Evolutionary conservation across 164 flowering plant species (phyloP), one percentile per base, ranked within the genome.

Genomic region (Tetracentron sinense): DNA sequence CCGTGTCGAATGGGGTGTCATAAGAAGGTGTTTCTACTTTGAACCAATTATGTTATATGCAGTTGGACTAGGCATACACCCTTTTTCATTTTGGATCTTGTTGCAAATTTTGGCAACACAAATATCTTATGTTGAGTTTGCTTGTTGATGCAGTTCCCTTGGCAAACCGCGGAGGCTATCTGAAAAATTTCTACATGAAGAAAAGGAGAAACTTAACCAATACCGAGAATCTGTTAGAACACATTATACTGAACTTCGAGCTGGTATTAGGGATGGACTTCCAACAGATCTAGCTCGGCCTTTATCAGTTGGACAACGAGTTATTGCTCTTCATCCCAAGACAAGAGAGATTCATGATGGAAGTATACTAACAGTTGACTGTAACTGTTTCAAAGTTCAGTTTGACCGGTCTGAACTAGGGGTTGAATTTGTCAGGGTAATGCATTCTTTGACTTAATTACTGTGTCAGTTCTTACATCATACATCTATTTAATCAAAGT

Each of bases 1-100:
- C 63, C 96, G 94, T 71, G 88, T 85, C 33, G 99, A 91, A 64
- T 94, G 97, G 99, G 88, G 93, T 73, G 96, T 95, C 71, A 92
- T 95, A 74, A 78, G 90, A 78, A 89, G 97, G 99, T 91, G 75
- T 52, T 30, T 26, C 21, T 15, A 55, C 29, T 48, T 55, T n/a
- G 0, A 30, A 20, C 33, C 54, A 19, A 20, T 31, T 22, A 38
- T 6, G 11, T 21, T 38, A 33, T 15, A 22, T 51, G 51, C 51
- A 50, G 33, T 33, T 42, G 20, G 6, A 29, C 7, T 3, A 42
- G 60, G 22, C n/a, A 22, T 14, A n/a, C 29, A 42, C 10, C 44
- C 26, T 29, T 33, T 33, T 33, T 33, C 38, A 33, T 33, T 33
- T 4, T 33, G 38, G 8, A 38, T 22, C 19, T 51, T 12, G 21